These are phyloP conservation scores for Populus simonii DNA, from an alignment of 345 rosid species.

Conservation along the genomic window DNA sequence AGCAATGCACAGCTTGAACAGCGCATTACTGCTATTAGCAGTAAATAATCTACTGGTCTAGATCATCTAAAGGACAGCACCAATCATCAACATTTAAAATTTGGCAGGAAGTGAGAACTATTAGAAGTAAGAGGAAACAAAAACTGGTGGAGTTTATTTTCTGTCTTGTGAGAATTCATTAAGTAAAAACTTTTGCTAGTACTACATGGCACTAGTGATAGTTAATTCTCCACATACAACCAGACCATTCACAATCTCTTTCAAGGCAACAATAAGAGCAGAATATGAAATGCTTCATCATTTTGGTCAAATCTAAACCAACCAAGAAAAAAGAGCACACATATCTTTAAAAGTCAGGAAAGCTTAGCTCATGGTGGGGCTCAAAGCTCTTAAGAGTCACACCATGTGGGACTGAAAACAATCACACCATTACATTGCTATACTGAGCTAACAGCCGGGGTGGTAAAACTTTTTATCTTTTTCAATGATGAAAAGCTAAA, in stretches of 20 bases:
- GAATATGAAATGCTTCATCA: not conserved
- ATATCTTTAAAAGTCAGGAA: constrained; percentile 21
- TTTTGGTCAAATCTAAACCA: constrained; percentile 11
- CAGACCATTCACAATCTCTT: not conserved
- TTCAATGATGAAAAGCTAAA: constrained; percentile 5
- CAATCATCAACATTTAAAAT: constrained; percentile 12
- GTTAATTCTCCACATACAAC: not conserved
- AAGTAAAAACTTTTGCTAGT: not conserved
- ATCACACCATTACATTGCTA: constrained; percentile 6
- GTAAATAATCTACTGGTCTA: not conserved
- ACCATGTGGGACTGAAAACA: constrained; percentile 21
- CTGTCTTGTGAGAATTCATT: constrained; percentile 18
- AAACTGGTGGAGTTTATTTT: constrained; percentile 27
- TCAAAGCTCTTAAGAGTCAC: not conserved
- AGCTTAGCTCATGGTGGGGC: constrained; percentile 35
- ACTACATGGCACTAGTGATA: not conserved
- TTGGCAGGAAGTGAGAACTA: constrained; percentile 8
- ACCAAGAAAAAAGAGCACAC: constrained; percentile 12
- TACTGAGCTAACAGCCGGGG: constrained; percentile 2
- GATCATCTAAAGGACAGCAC: constrained; percentile 15
- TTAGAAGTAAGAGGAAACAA: constrained; percentile 24
- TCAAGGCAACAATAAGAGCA: not conserved
- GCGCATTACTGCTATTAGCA: not conserved
- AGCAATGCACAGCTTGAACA: not conserved
- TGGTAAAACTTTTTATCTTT: not conserved